phyloP scores from a whole-genome alignment of 2,329 filamentous ascomycete species.

The Akanthomyces dipterigenus region DNA sequence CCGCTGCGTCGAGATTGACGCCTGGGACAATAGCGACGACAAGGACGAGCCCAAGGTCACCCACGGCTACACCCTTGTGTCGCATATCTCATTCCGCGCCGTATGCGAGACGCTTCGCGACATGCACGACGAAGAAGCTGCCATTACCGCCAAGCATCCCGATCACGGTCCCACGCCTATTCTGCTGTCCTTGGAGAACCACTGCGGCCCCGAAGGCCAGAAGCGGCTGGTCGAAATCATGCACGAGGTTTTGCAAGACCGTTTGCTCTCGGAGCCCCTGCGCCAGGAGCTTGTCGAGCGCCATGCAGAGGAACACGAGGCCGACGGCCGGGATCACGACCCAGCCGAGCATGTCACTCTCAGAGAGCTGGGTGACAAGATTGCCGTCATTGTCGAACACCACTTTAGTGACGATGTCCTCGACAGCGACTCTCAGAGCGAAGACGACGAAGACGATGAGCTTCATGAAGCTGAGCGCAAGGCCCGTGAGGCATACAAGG shows the following conservation, averaged over 20 bases:
- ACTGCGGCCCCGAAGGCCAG: conserved; percentile 55
- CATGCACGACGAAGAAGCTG: conserved; percentile 52
- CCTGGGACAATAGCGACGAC: conserved; percentile 59
- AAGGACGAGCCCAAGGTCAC: conserved; percentile 62
- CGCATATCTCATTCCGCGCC: conserved; percentile 55
- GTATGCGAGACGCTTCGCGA: conserved; percentile 61
- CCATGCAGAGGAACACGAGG: conserved; percentile 34
- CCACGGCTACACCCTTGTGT: conserved; percentile 62
- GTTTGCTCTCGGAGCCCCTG: conserved; percentile 52
- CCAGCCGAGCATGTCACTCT: conserved; percentile 48
- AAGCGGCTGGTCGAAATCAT: conserved; percentile 57
- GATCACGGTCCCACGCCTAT: conserved; percentile 47
- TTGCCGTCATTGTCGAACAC: conserved; percentile 62
- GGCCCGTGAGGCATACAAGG: conserved; percentile 47
- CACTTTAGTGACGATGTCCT: conserved; percentile 48
- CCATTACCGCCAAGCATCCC: conserved; percentile 28
- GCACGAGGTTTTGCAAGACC: conserved; percentile 54
- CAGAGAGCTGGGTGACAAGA: conserved; percentile 53
- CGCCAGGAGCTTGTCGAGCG: conserved; percentile 33
- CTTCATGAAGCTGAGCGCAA: conserved; percentile 23
- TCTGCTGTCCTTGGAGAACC: conserved; percentile 61
- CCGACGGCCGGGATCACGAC: conserved; percentile 38
- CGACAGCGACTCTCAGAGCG: conserved; percentile 26
- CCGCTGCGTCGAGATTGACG: conserved; percentile 67
- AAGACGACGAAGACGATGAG: conserved; percentile 32